These are phyloP conservation scores for Auricularia heimuer DNA, from an alignment of 768 basidiomycete genomes.

Conservation along the genomic window DNA sequence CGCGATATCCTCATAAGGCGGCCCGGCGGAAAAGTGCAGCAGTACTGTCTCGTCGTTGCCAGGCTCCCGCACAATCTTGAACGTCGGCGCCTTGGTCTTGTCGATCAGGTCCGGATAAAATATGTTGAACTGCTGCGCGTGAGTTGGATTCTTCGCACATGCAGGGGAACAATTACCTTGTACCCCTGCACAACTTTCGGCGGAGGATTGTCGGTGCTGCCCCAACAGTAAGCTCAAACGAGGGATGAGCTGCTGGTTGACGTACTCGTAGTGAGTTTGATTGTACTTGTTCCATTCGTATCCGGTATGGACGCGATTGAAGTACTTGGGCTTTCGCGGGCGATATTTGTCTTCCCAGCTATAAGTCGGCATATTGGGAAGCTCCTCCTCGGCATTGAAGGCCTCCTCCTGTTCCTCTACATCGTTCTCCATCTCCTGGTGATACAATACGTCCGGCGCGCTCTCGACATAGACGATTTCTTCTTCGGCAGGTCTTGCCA, in stretches of 20 bases:
- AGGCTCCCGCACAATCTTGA: constrained; percentile 87
- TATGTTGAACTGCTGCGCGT: constrained; percentile 65
- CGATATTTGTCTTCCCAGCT: constrained; percentile 99
- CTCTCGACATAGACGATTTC: constrained; percentile 55
- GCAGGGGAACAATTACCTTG: constrained; percentile 43
- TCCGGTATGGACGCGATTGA: constrained; percentile 97
- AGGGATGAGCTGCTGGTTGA: constrained; percentile 10
- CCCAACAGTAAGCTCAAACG: constrained; percentile 6
- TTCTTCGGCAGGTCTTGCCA: constrained; percentile 45
- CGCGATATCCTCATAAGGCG: constrained; percentile 97
- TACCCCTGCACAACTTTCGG: constrained; percentile 99
- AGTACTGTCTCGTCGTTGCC: constrained; percentile 94
- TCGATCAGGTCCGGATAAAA: constrained; percentile 99
- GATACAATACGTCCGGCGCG: constrained; percentile 82
- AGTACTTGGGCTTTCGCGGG: constrained; percentile 94
- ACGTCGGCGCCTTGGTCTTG: constrained; percentile 93
- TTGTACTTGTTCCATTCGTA: constrained; percentile 99
- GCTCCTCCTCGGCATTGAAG: constrained; percentile 88
- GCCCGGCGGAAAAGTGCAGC: constrained; percentile 89
- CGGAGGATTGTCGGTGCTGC: constrained; percentile 92
- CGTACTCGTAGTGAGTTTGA: constrained; percentile 98
- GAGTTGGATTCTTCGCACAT: constrained; percentile 4
- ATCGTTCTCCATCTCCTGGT: constrained; percentile 85
- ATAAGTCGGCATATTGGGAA: constrained; percentile 74
- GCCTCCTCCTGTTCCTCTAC: constrained; percentile 94